Percentiles rank a stretch among this genome's conserved stretches.
These are phyloP conservation scores for Endocladia muricata DNA, from an alignment of 31 red algal species.

Conservation along the genomic window DNA sequence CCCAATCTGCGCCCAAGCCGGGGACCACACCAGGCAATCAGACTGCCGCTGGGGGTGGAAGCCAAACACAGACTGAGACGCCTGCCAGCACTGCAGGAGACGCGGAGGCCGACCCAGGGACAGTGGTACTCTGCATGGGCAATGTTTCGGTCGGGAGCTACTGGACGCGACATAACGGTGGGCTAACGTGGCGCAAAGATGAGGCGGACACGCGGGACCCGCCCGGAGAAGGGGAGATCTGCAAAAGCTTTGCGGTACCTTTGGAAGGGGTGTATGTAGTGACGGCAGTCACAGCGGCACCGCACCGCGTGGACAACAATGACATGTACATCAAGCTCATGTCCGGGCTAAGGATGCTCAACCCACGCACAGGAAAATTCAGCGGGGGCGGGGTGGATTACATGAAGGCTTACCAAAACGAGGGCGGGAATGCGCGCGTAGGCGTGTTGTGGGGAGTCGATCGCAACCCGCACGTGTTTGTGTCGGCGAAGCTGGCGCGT, in stretches of 20 bases:
- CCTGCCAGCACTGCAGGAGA: no score
- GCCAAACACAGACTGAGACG: no score
- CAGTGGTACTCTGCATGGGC: not conserved
- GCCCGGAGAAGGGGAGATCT: constrained; percentile 17
- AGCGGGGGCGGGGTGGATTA: constrained; percentile 19
- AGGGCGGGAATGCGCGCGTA: constrained; percentile 17
- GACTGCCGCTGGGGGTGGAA: no score
- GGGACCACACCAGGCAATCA: no score
- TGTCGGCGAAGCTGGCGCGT: constrained; percentile 23
- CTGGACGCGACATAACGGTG: constrained; percentile 19
- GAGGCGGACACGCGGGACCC: constrained; percentile 39
- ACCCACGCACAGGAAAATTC: not conserved
- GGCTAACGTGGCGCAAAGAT: constrained; percentile 20
- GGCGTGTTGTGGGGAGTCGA: constrained; percentile 33
- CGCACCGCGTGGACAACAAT: constrained; percentile 64
- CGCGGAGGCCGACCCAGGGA: no score
- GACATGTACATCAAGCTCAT: constrained; percentile 58
- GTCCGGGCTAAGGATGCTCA: constrained; percentile 13
- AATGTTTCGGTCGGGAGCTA: not conserved
- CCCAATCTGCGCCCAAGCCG: no score
- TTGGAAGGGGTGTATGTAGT: constrained; percentile 32
- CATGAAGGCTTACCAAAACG: constrained; percentile 68
- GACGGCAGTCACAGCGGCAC: constrained; percentile 17
- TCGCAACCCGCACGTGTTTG: constrained; percentile 52
- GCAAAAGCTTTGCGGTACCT: constrained; percentile 6